A percentile compares a stretch with the other conserved stretches of the same genome.
Evolutionary conservation across 139 green algal species (phyloP).

Genomic region (Gonium pectorale): DNA sequence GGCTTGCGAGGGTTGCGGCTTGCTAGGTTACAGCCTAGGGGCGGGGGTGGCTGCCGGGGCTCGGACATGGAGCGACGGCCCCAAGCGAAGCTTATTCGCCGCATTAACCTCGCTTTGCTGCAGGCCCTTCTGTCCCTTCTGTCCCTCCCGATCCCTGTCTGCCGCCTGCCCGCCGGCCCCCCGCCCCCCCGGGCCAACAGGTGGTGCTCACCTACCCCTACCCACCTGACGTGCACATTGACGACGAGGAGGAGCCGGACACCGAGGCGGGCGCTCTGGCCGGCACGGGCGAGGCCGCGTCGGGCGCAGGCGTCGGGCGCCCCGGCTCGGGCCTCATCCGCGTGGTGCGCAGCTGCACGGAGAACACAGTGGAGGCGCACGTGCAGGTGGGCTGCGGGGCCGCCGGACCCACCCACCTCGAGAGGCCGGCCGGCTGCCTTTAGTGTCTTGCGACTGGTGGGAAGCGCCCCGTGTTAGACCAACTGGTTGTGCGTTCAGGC

Average conservation of each 20-base stretch:
- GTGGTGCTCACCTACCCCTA: slow-evolving; percentile 34
- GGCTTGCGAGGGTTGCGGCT: too few species aligned
- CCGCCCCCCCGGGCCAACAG: neutral
- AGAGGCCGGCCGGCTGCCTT: too few species aligned
- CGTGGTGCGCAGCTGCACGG: slow-evolving; percentile 34
- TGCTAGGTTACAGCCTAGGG: too few species aligned
- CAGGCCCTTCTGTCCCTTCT: neutral
- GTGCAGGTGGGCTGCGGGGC: neutral
- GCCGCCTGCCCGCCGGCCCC: neutral
- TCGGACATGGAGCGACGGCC: too few species aligned
- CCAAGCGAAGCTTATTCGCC: too few species aligned
- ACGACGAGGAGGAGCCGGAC: neutral
- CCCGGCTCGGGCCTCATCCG: neutral
- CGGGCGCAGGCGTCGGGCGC: too few species aligned
- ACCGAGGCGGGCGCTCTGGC: neutral
- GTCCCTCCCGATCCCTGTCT: neutral
- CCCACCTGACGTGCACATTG: slow-evolving; percentile 39
- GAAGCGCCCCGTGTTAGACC: too few species aligned
- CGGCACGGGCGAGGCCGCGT: neutral
- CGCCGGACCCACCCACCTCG: too few species aligned
- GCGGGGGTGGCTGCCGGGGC: too few species aligned
- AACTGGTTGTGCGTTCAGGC: too few species aligned
- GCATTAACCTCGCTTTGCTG: too few species aligned
- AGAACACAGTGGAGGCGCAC: slow-evolving; percentile 24
- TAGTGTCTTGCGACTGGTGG: too few species aligned